Evolutionary conservation across 2,329 filamentous ascomycete species (phyloP).

Genomic region (Didymella sp.): DNA sequence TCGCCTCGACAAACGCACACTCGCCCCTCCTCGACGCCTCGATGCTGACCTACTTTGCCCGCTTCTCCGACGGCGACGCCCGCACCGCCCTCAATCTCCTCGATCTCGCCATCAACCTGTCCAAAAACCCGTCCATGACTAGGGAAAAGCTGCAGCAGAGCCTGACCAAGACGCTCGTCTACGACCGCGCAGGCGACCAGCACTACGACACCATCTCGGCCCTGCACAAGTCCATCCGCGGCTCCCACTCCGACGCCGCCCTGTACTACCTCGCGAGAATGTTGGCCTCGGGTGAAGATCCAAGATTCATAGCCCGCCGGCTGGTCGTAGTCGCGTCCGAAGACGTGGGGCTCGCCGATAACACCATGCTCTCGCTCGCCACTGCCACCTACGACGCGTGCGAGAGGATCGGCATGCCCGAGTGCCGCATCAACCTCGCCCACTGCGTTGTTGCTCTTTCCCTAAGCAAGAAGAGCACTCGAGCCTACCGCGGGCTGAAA

Average conservation of each 20-base stretch:
- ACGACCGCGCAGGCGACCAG: constrained; percentile 92
- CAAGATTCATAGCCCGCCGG: constrained; percentile 87
- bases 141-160: constrained; percentile 79
- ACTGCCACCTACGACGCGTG: constrained; percentile 86
- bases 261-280: constrained; percentile 96
- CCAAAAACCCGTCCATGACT: constrained; percentile 69
- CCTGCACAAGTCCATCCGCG: constrained; percentile 94
- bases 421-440: constrained; percentile 89
- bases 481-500: constrained; percentile 81
- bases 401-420: constrained; percentile 93
- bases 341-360: constrained; percentile 90
- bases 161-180: constrained; percentile 90
- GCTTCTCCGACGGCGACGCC: constrained; percentile 91
- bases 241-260: constrained; percentile 83
- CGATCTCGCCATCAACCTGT: constrained; percentile 83
- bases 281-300: constrained; percentile 93
- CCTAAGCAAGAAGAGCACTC: constrained; percentile 83
- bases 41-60: constrained; percentile 79
- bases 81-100: constrained; percentile 91
- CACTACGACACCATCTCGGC: constrained; percentile 98
- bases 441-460: constrained; percentile 85
- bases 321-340: constrained; percentile 96
- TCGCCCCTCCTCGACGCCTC: constrained; percentile 74
- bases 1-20: constrained; percentile 64
- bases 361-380: constrained; percentile 79